Percentiles rank a stretch among this genome's conserved stretches.
Evolutionary conservation across 2,329 filamentous ascomycete genomes (phyloP).

Genomic region (Metarhizium humberi): DNA sequence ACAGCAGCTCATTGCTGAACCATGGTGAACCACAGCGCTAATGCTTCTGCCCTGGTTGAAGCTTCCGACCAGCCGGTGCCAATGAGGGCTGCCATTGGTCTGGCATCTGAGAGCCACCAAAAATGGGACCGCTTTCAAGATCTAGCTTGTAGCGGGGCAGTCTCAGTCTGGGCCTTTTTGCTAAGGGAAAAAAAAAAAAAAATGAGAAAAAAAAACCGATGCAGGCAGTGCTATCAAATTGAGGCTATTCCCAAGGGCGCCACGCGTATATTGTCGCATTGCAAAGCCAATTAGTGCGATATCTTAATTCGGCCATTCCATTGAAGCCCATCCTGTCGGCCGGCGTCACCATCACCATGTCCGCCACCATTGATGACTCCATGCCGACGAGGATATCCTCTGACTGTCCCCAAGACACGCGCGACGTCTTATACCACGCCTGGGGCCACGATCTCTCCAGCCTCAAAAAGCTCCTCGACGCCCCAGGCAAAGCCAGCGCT

Average conservation of each 20-base stretch:
- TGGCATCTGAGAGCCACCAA: too few species aligned
- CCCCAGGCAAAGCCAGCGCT: constrained; percentile 56
- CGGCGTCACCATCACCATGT: constrained; percentile 2
- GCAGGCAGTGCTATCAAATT: background rate
- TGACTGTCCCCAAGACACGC: constrained; percentile 39
- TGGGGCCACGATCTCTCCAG: constrained; percentile 53
- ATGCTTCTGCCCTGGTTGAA: background rate
- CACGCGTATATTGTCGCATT: too few species aligned
- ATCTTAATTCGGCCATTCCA: background rate
- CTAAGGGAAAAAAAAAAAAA: background rate
- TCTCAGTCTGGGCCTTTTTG: background rate
- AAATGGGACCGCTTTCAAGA: too few species aligned
- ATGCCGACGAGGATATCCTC: constrained; percentile 43
- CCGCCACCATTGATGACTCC: constrained; percentile 34
- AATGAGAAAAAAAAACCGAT: too few species aligned
- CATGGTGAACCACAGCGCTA: background rate
- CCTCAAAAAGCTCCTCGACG: constrained; percentile 60
- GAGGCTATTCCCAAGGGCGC: background rate
- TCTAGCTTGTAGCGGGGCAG: background rate
- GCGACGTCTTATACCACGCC: constrained; percentile 42
- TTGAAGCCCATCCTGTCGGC: too few species aligned
- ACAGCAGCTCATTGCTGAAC: background rate
- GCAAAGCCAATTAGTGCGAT: background rate
- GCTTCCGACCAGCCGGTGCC: background rate
- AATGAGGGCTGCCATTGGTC: background rate